Conservation (phyloP, 352 stramenopile genomes). For the Globisporangium cederbergense region DNA sequence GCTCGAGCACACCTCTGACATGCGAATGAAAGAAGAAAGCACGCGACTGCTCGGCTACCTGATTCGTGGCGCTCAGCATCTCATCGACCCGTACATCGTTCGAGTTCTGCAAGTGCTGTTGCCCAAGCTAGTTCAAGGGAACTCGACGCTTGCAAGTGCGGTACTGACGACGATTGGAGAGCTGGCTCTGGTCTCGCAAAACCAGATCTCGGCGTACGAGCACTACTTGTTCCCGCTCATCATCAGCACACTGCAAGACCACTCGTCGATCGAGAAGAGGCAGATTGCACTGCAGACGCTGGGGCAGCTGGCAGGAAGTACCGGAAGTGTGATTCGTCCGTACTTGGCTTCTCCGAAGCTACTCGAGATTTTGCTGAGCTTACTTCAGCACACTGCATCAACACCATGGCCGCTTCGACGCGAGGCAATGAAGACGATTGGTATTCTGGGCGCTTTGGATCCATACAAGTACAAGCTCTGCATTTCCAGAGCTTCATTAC, state of each 20-base stretch:
- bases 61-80: constrained; percentile 81
- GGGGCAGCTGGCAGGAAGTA: constrained; percentile 92
- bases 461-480: constrained; percentile 94
- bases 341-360: constrained; percentile 97
- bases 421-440: constrained; percentile 96
- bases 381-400: constrained; percentile 90
- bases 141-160: constrained; percentile 77
- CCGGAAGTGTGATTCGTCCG: constrained; percentile 91
- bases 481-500: constrained; percentile 60
- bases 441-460: constrained; percentile 94
- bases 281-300: constrained; percentile 95
- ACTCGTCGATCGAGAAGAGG: constrained; percentile 94
- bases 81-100: constrained; percentile 84
- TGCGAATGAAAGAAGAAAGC: constrained; percentile 85
- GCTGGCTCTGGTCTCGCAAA: constrained; percentile 89
- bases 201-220: constrained; percentile 91
- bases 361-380: constrained; percentile 91
- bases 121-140: constrained; percentile 84
- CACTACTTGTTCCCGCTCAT: constrained; percentile 95
- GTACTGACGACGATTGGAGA: constrained; percentile 87
- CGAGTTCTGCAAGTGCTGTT: constrained; percentile 69
- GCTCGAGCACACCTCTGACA: constrained; percentile 90
- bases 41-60: constrained; percentile 82
- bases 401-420: constrained; percentile 90
- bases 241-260: constrained; percentile 95